phyloP scores from a whole-genome alignment of 306 rosid species.

The Rosa persica region DNA sequence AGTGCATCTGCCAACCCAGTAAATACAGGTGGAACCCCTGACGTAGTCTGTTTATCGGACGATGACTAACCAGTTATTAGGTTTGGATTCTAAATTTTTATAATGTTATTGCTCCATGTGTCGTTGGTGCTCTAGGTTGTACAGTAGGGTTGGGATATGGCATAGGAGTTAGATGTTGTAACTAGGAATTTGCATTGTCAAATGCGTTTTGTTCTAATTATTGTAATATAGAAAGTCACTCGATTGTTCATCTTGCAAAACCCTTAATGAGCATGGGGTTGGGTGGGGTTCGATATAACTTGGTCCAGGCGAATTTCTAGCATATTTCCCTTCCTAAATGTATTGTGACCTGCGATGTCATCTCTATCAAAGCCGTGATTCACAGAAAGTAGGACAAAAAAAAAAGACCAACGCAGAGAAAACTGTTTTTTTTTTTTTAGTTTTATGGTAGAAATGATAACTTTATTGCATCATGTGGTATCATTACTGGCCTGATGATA shows the following conservation, averaged over 20 bases:
- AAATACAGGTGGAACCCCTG: conserved; percentile 27
- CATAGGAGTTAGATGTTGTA: conserved; percentile 9
- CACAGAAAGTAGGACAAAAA: too few species aligned
- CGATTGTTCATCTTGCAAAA: background rate
- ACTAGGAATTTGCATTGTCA: background rate
- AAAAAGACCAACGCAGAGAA: too few species aligned
- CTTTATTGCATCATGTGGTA: too few species aligned
- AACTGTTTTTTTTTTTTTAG: too few species aligned
- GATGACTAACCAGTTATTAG: conserved; percentile 53
- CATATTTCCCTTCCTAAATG: too few species aligned
- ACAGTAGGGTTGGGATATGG: background rate
- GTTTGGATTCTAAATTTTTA: background rate
- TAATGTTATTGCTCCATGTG: background rate
- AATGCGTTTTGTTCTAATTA: background rate
- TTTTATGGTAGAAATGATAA: too few species aligned
- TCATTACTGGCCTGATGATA: too few species aligned
- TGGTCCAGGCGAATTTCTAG: background rate
- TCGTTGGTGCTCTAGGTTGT: background rate
- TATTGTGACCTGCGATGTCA: background rate
- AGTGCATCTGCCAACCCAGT: conserved; percentile 27
- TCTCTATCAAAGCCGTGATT: background rate
- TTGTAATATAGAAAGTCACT: conserved; percentile 8
- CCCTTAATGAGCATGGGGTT: background rate
- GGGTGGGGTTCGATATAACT: background rate
- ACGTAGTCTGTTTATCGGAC: conserved; percentile 77